Evolutionary conservation across 768 basidiomycete species (phyloP).

Genomic region (Russula virescens): DNA sequence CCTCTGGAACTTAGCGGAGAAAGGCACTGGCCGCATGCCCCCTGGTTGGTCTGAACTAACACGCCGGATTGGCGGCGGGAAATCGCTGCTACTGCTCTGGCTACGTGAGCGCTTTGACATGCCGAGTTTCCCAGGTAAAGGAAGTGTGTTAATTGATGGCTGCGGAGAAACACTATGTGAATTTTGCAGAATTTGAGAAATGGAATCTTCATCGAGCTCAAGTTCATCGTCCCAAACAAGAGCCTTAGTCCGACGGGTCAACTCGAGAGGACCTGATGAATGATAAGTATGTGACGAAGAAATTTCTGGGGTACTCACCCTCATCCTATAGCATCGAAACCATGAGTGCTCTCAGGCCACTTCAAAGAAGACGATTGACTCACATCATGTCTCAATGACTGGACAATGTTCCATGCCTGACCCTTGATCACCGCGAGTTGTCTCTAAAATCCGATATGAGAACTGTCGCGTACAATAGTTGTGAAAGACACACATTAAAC

Average conservation of each 20-base stretch:
- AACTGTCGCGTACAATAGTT: background rate
- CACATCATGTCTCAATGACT: conserved; percentile 73
- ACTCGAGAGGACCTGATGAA: conserved; percentile 71
- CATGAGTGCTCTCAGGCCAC: background rate
- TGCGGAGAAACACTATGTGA: conserved; percentile 46
- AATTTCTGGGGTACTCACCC: conserved; percentile 40
- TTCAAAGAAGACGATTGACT: conserved; percentile 28
- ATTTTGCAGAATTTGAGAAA: conserved; percentile 32
- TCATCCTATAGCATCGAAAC: conserved; percentile 50
- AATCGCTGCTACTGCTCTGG: conserved; percentile 56
- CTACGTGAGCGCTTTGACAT: conserved; percentile 48
- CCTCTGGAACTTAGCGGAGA: conserved; percentile 76
- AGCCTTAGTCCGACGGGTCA: conserved; percentile 76
- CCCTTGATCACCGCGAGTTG: conserved; percentile 93
- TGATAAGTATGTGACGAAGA: background rate
- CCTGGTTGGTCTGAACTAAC: conserved; percentile 60
- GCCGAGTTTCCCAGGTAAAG: conserved; percentile 39
- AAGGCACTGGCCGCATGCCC: conserved; percentile 68
- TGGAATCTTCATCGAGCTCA: conserved; percentile 43
- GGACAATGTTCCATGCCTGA: conserved; percentile 86
- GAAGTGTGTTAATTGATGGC: conserved; percentile 57
- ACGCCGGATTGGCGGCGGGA: conserved; percentile 66
- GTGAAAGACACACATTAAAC: conserved; percentile 54
- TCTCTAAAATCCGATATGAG: conserved; percentile 39
- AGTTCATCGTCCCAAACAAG: conserved; percentile 84